Evolutionary conservation across 192 early-diverging fungal genomes (phyloP), one percentile per base, ranked within the genome.

Genomic region (Coemansia erecta): DNA sequence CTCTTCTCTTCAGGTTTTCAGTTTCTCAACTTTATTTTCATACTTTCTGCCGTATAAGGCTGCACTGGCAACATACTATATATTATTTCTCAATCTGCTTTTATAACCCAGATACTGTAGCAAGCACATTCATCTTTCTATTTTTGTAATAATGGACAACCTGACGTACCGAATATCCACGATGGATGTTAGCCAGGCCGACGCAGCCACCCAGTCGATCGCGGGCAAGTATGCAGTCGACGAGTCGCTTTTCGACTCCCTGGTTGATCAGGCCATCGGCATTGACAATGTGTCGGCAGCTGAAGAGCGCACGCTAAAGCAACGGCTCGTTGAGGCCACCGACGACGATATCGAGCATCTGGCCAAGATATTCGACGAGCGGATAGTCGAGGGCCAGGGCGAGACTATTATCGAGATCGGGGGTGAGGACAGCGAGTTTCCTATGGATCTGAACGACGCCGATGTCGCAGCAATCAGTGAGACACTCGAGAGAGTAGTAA

Each of bases 381-480:
- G 82, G 54, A 77, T 90, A 60, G 61, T 62, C 41, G 81, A 84
- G 51, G 85, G 82, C 23, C 64, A 73, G 19, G 93, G 93, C 28
- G 92, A 95, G 81, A 71, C 84, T 0, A 61, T 95, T 13, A 77
- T 94, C 23, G 91, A 91, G 66, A 69, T 93, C 45, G 91, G 92
- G 5, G 31, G 85, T 15, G 85, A 90, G 59, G 91, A 90, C 42
- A 87, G 91, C 61, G 90, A 89, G 22, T 53, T 83, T 8, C 63
- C 82, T 6, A 90, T 93, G 90, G 60, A 87, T 18, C 61, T 95
- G 26, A 63, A 60, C 0, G 64, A 80, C 14, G 50, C 49, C 9
- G 85, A 89, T 19, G 77, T 83, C 23, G 59, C 63, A 1, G 46
- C 54, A 2, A 70, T 84, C 3, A 51, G 79, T 13, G n/a, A 52